A percentile compares a stretch with the other conserved stretches of the same genome.
These are phyloP conservation scores for Stygiomarasmius scandens DNA, from an alignment of 1,284 basidiomycete genomes.

Conservation along the genomic window DNA sequence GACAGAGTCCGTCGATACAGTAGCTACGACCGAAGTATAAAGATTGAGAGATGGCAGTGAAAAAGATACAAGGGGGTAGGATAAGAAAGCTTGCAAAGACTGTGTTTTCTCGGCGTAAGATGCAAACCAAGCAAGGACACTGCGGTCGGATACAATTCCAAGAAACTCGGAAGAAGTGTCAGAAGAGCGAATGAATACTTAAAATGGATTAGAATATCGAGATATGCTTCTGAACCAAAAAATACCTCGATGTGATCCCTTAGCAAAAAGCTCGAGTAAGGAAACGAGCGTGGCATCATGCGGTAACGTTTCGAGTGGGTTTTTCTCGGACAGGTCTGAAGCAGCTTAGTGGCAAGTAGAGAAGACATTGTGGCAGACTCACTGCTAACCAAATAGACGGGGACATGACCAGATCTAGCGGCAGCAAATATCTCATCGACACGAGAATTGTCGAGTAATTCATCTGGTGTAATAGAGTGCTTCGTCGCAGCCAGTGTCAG, in stretches of 20 bases:
- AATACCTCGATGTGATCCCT: constrained; percentile 70
- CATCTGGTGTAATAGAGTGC: constrained; percentile 63
- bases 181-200: constrained; percentile 54
- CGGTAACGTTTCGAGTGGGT: constrained; percentile 65
- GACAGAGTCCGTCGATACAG: constrained; percentile 58
- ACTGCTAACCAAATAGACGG: constrained; percentile 78
- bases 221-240: constrained; percentile 2
- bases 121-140: constrained; percentile 65
- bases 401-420: constrained; percentile 69
- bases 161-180: constrained; percentile 45
- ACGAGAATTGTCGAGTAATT: constrained; percentile 58
- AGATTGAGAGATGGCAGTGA: constrained; percentile 67
- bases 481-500: constrained; percentile 76
- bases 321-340: constrained; percentile 79
- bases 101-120: constrained; percentile 49
- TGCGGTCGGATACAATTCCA: constrained; percentile 64
- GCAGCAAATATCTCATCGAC: constrained; percentile 70
- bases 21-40: constrained; percentile 60
- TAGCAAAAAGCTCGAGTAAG: constrained; percentile 65
- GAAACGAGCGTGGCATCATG: constrained; percentile 65
- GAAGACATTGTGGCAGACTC: constrained; percentile 29
- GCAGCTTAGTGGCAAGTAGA: background rate
- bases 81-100: constrained; percentile 54
- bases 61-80: constrained; percentile 57
- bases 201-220: constrained; percentile 11